Percentiles rank a stretch among this genome's conserved stretches.
phyloP scores from a whole-genome alignment of 805 yeast species.

The Brettanomyces sp. region DNA sequence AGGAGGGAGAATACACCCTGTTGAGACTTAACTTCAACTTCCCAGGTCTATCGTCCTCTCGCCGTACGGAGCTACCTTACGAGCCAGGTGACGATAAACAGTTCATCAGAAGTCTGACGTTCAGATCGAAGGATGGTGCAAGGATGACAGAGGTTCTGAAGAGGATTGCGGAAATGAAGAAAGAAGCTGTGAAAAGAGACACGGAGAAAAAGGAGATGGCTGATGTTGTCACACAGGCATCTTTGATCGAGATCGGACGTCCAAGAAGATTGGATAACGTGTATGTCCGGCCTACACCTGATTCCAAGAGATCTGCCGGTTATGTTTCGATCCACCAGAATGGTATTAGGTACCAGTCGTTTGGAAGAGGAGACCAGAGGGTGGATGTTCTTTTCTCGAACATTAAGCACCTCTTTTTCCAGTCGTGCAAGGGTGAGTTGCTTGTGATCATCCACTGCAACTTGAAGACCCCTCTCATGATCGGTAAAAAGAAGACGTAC shows the following conservation, averaged over 20 bases:
- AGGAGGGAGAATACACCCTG: slow-evolving; percentile 92
- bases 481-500: slow-evolving; percentile 90
- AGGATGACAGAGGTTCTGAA: slow-evolving; percentile 85
- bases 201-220: slow-evolving; percentile 85
- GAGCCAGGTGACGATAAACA: slow-evolving; percentile 82
- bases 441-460: slow-evolving; percentile 89
- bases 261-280: slow-evolving; percentile 82
- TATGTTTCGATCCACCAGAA: slow-evolving; percentile 86
- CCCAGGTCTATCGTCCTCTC: slow-evolving; percentile 59
- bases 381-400: slow-evolving; percentile 85
- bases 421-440: slow-evolving; percentile 91
- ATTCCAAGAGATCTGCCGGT: slow-evolving; percentile 92
- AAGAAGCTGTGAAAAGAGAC: slow-evolving; percentile 83
- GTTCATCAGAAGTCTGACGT: slow-evolving; percentile 77
- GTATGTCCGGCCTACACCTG: slow-evolving; percentile 91
- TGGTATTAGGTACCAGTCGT: slow-evolving; percentile 89
- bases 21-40: slow-evolving; percentile 85
- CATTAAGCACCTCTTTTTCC: slow-evolving; percentile 89
- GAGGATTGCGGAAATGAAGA: slow-evolving; percentile 85
- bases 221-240: slow-evolving; percentile 90
- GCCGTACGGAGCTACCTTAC: slow-evolving; percentile 77
- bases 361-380: slow-evolving; percentile 73
- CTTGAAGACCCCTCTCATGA: slow-evolving; percentile 84
- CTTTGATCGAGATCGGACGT: slow-evolving; percentile 73
- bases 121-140: slow-evolving; percentile 84